These are phyloP conservation scores for Aspergillus bertholletiae DNA, from an alignment of 495 filamentous ascomycete genomes.

Conservation along the genomic window DNA sequence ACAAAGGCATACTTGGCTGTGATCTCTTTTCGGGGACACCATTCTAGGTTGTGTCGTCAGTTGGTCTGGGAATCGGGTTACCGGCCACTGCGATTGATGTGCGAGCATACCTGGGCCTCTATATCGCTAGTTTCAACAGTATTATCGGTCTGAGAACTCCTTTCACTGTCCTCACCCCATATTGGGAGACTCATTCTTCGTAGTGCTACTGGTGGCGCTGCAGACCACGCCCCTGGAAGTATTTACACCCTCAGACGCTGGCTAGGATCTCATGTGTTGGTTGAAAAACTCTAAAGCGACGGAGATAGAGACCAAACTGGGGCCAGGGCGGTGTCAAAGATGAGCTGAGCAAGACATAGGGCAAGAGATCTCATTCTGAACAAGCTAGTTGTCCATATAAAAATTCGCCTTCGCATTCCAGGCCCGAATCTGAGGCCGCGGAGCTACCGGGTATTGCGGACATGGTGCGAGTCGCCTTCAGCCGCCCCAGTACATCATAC, in stretches of 20 bases:
- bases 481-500: no score
- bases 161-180: neutral
- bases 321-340: neutral
- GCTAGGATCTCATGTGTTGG: no score
- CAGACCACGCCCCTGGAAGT: no score
- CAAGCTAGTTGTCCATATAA: no score
- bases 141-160: neutral
- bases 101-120: neutral
- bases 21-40: no score
- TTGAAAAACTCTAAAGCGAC: no score
- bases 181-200: neutral
- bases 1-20: neutral
- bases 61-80: no score
- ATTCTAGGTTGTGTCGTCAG: neutral
- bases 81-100: no score
- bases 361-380: neutral
- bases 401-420: neutral
- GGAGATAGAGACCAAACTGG: neutral
- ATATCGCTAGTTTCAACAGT: neutral
- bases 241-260: no score
- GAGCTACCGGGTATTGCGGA: neutral
- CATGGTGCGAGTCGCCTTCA: neutral
- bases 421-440: neutral
- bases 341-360: neutral
- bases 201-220: no score